phyloP scores from a whole-genome alignment of 164 flowering plant genomes.

The Cinnamomum chago region DNA sequence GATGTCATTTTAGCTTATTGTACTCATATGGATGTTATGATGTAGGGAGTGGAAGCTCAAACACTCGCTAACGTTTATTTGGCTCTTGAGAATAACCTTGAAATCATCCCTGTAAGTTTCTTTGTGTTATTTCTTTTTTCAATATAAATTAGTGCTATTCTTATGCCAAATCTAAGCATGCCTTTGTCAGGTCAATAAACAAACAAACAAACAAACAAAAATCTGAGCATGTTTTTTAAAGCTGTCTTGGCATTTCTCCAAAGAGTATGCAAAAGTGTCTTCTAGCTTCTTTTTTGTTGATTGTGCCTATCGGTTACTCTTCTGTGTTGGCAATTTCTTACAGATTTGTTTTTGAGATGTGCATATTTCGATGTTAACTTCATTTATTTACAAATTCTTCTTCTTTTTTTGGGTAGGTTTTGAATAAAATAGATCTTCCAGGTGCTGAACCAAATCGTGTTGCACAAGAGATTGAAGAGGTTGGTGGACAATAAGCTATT shows the following conservation, averaged over 20 bases:
- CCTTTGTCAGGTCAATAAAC: not conserved
- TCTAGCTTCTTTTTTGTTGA: not conserved
- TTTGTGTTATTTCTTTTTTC: not conserved
- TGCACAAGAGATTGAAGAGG: constrained; percentile 91
- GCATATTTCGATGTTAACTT: not conserved
- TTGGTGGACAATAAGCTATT: constrained; percentile 26
- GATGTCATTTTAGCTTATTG: not conserved
- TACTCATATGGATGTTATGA: not conserved
- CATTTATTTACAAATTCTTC: not conserved
- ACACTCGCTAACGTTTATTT: constrained; percentile 92
- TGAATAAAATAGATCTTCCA: constrained; percentile 98
- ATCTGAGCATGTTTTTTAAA: not conserved
- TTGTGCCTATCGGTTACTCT: not conserved
- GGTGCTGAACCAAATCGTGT: constrained; percentile 92
- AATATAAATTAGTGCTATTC: not conserved
- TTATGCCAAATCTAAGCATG: constrained; percentile 1
- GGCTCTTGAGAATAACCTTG: constrained; percentile 91
- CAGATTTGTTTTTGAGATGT: not conserved
- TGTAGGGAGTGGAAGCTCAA: constrained; percentile 97
- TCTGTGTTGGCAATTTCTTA: not conserved
- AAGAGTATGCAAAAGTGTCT: not conserved
- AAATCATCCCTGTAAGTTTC: constrained; percentile 78
- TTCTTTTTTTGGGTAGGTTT: constrained; percentile 47
- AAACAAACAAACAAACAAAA: no score
- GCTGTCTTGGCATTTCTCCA: not conserved